Conservation (phyloP, 176 grass and related monocot genomes). For the Aegilops tauschii region DNA sequence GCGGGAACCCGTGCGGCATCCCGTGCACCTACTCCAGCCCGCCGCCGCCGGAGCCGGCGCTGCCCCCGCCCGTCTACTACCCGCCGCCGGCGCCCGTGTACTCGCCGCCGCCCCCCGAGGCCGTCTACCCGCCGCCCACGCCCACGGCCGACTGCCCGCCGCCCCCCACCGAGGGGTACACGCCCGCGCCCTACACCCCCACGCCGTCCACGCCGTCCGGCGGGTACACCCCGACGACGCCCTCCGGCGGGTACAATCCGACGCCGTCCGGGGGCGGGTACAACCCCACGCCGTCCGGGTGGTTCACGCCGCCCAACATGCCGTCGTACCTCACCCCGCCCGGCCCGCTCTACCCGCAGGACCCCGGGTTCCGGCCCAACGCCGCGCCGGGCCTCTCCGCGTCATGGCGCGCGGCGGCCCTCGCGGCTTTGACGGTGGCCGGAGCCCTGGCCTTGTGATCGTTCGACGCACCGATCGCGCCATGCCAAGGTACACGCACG, state of each 20-base stretch:
- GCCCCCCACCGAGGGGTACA: constrained; percentile 32
- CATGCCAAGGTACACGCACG: neutral
- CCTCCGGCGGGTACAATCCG: constrained; percentile 25
- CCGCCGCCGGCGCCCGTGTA: constrained; percentile 23
- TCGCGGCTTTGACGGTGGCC: neutral
- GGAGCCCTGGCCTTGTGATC: constrained; percentile 42
- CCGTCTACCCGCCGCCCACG: too few relatives aligned
- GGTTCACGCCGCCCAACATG: constrained; percentile 47
- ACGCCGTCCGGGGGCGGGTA: constrained; percentile 16
- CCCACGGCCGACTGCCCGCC: constrained; percentile 45
- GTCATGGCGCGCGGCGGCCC: neutral
- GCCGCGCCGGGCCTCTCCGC: neutral
- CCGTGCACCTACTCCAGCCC: constrained; percentile 62
- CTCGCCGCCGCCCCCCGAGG: constrained; percentile 23
- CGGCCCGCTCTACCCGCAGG: constrained; percentile 58
- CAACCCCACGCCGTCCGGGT: constrained; percentile 39
- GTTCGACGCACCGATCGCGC: neutral
- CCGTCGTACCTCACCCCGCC: constrained; percentile 54
- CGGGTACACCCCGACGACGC: neutral
- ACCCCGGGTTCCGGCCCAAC: constrained; percentile 51
- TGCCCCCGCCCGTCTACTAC: constrained; percentile 28
- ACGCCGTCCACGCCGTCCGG: constrained; percentile 26
- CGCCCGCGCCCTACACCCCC: constrained; percentile 6
- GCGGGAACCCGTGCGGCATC: constrained; percentile 51
- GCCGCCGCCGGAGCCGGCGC: constrained; percentile 38